Conservation (phyloP, 108 stramenopile species). For the Cyclostephanos tholiformis region DNA sequence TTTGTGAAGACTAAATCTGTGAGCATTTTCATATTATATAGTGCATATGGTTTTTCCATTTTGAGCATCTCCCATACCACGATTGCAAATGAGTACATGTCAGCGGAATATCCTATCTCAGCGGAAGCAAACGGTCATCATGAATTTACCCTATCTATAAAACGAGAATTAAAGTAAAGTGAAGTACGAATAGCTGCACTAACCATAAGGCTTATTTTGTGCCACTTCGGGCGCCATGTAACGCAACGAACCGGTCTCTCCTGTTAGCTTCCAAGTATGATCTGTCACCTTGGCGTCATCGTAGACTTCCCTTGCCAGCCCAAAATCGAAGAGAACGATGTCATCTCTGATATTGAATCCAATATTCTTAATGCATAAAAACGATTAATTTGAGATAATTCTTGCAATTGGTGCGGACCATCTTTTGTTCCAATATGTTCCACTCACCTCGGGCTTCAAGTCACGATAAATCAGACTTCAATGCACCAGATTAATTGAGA, state of each 20-base stretch:
- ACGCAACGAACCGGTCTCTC: constrained; percentile 71
- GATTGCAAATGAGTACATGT: constrained; percentile 75
- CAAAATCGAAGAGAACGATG: constrained; percentile 74
- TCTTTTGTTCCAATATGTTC: too few species aligned
- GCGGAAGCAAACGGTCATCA: neutral
- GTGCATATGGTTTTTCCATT: constrained; percentile 64
- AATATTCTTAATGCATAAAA: constrained; percentile 24
- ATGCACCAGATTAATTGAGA: neutral
- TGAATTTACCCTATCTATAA: neutral
- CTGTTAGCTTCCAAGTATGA: constrained; percentile 72
- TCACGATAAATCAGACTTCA: constrained; percentile 53
- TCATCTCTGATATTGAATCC: constrained; percentile 48
- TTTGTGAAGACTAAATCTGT: constrained; percentile 27
- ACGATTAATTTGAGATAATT: constrained; percentile 4
- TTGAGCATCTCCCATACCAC: constrained; percentile 74
- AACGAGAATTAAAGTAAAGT: neutral
- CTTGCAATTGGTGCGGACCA: neutral
- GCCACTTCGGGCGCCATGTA: too few species aligned
- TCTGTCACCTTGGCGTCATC: constrained; percentile 41
- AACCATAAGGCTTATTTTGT: constrained; percentile 37
- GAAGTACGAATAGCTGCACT: neutral
- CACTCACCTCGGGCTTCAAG: constrained; percentile 32
- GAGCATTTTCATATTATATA: constrained; percentile 21
- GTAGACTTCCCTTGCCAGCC: constrained; percentile 43
- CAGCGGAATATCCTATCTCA: constrained; percentile 49